Evolutionary conservation across 768 basidiomycete species (phyloP).

Genomic region (Pleurotus salmoneostramineus): DNA sequence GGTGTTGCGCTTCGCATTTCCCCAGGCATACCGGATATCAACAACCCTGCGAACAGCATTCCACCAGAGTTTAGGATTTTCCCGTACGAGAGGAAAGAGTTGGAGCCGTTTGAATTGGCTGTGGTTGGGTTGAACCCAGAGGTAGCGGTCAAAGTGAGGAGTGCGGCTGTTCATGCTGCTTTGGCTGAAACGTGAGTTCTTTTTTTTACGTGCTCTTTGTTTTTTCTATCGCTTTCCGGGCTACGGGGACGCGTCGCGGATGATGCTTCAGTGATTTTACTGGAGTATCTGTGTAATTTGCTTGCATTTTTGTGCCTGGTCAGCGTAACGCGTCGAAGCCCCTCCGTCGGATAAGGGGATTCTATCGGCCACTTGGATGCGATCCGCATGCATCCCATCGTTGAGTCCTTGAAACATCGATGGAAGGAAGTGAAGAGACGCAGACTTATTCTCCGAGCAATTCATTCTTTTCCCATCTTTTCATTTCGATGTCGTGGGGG

Average conservation of each 20-base stretch:
- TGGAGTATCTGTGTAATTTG: too few relatives aligned
- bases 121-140: constrained; percentile 72
- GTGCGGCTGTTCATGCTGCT: constrained; percentile 77
- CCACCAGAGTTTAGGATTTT: constrained; percentile 67
- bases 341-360: too few relatives aligned
- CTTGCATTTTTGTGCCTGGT: too few relatives aligned
- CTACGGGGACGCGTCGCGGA: neutral
- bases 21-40: constrained; percentile 26
- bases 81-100: constrained; percentile 79
- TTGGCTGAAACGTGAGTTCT: constrained; percentile 55
- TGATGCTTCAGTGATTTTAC: neutral
- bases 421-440: too few relatives aligned
- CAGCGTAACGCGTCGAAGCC: too few relatives aligned
- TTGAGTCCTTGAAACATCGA: too few relatives aligned
- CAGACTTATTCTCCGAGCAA: too few relatives aligned
- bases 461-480: too few relatives aligned
- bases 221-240: neutral
- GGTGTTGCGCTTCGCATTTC: constrained; percentile 61
- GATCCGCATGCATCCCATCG: too few relatives aligned
- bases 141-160: constrained; percentile 75
- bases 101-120: constrained; percentile 74
- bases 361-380: too few relatives aligned
- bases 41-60: constrained; percentile 9
- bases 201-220: neutral
- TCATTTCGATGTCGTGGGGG: too few relatives aligned